Conservation (phyloP, 2,329 filamentous ascomycete species). For the Coniella vitis region DNA sequence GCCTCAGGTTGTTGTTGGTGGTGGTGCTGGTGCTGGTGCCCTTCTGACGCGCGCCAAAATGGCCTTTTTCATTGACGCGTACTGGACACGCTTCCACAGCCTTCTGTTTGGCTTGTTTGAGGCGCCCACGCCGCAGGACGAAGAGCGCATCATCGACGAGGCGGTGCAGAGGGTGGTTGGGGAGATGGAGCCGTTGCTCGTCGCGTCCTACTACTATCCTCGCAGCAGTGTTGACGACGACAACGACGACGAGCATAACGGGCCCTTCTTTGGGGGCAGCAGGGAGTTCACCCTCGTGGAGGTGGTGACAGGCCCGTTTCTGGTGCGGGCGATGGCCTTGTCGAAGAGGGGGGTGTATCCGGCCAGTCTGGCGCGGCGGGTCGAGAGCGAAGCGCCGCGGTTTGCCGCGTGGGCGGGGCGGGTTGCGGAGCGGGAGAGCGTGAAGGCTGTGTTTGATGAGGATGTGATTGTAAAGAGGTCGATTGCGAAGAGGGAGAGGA, state of each 20-base stretch:
- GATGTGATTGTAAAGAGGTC: conserved; percentile 32
- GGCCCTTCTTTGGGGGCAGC: conserved; percentile 54
- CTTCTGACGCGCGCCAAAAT: conserved; percentile 55
- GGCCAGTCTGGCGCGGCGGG: conserved; percentile 32
- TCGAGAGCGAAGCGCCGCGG: conserved; percentile 22
- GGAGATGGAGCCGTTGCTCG: conserved; percentile 63
- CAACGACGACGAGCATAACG: conserved; percentile 24
- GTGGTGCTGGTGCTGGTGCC: too few species aligned
- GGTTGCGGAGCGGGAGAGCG: conserved; percentile 52
- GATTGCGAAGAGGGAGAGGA: conserved; percentile 28
- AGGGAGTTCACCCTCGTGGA: conserved; percentile 63
- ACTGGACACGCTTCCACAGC: conserved; percentile 51
- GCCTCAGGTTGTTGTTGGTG: too few species aligned
- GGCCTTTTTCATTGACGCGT: conserved; percentile 64
- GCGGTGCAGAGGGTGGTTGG: conserved; percentile 51
- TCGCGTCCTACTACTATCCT: conserved; percentile 16
- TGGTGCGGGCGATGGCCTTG: conserved; percentile 1
- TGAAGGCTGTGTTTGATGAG: conserved; percentile 53
- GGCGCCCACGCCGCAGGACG: conserved; percentile 40
- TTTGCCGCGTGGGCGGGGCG: conserved; percentile 59
- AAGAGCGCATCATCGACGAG: conserved; percentile 37
- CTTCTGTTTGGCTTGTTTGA: conserved; percentile 34
- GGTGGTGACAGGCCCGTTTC: conserved; percentile 34
- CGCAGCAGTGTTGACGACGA: too few species aligned
- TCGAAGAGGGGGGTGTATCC: conserved; percentile 47